Percentiles rank a stretch among this genome's conserved stretches.
These are phyloP conservation scores for Teunomyces tritomae DNA, from an alignment of 805 yeast species.

Conservation along the genomic window DNA sequence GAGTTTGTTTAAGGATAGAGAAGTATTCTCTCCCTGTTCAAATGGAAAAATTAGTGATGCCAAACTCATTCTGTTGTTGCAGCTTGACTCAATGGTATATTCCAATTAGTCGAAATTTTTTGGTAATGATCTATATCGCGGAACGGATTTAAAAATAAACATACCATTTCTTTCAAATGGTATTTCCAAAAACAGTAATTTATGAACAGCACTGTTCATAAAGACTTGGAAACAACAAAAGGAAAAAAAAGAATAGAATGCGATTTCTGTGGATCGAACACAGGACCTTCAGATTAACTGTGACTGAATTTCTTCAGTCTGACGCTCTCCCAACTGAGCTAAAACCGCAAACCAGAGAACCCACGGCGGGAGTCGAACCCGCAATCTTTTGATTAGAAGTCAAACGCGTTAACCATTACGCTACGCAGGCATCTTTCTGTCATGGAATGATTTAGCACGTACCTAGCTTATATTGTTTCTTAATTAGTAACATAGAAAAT, in stretches of 20 bases:
- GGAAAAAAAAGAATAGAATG: slow-evolving; percentile 11
- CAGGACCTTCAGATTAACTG: slow-evolving; percentile 19
- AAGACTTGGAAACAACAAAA: not conserved
- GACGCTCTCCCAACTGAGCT: slow-evolving; percentile 42
- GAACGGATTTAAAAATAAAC: not conserved
- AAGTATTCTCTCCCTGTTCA: slow-evolving; percentile 10
- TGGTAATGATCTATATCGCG: not conserved
- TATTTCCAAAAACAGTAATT: too few relatives aligned
- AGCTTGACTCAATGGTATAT: not conserved
- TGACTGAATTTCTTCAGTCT: slow-evolving; percentile 30
- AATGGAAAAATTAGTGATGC: slow-evolving; percentile 28
- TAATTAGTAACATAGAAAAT: not conserved
- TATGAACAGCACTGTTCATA: too few relatives aligned
- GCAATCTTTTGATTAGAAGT: slow-evolving; percentile 65
- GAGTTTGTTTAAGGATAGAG: slow-evolving; percentile 20
- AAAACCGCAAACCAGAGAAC: slow-evolving; percentile 30
- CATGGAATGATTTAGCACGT: too few relatives aligned
- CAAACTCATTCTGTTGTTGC: slow-evolving; percentile 6
- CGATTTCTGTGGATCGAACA: slow-evolving; percentile 19
- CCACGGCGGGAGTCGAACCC: slow-evolving; percentile 60
- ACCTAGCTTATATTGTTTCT: too few relatives aligned
- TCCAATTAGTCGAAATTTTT: not conserved
- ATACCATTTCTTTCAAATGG: too few relatives aligned
- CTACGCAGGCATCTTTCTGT: slow-evolving; percentile 46
- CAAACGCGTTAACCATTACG: slow-evolving; percentile 69